Percentiles rank a stretch among this genome's conserved stretches.
Conservation (phyloP, 192 early-diverging fungal genomes). For the Umbelopsis isabellina region DNA sequence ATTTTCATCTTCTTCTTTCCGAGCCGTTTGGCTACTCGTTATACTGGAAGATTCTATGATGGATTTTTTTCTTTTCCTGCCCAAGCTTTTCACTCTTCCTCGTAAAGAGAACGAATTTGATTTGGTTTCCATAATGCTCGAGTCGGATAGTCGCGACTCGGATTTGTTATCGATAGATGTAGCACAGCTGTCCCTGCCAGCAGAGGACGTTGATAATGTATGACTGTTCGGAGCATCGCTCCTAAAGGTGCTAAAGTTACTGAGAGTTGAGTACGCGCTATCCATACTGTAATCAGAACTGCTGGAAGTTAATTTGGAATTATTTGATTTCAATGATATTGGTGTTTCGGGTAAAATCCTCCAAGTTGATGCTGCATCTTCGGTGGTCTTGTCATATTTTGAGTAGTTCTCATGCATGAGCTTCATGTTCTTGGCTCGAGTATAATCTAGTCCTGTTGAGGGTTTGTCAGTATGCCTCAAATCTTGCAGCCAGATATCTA, state of each 20-base stretch:
- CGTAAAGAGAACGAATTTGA: not conserved
- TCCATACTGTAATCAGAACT: not conserved
- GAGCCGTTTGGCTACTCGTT: too few species aligned
- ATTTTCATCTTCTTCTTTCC: too few species aligned
- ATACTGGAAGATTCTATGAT: too few species aligned
- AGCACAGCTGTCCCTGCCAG: not conserved
- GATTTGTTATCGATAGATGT: not conserved
- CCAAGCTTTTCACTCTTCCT: not conserved
- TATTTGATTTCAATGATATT: not conserved
- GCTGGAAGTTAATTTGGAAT: not conserved
- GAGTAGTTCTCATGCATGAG: too few species aligned
- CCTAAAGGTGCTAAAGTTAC: not conserved
- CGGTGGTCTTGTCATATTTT: too few species aligned
- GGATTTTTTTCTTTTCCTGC: not conserved
- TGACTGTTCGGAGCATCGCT: not conserved
- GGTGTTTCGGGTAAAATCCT: not conserved
- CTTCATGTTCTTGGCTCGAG: too few species aligned
- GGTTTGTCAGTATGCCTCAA: too few species aligned
- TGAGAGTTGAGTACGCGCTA: not conserved
- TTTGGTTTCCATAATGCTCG: not conserved
- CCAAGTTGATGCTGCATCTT: not conserved
- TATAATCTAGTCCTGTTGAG: too few species aligned
- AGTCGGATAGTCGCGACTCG: not conserved
- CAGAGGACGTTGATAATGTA: not conserved
- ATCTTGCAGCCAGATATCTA: too few species aligned